These are phyloP conservation scores for Lipomyces sp. DNA, from an alignment of 805 yeast species.

Conservation along the genomic window DNA sequence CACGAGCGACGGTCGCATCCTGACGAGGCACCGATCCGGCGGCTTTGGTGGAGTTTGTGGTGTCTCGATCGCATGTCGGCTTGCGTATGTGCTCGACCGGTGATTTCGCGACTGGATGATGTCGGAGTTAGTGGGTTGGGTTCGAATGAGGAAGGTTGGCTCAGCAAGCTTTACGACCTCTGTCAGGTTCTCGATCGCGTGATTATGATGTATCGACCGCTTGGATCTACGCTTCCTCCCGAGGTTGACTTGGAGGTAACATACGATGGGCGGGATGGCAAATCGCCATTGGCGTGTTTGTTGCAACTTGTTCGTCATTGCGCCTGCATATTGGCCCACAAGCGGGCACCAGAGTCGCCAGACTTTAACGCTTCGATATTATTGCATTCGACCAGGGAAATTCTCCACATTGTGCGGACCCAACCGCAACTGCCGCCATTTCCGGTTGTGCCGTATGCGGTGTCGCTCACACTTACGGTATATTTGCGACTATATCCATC, in stretches of 20 bases:
- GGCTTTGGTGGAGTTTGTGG: conserved; percentile 51
- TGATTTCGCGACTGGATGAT: conserved; percentile 49
- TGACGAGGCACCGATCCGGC: conserved; percentile 43
- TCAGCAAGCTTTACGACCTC: conserved; percentile 45
- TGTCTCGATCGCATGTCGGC: conserved; percentile 50
- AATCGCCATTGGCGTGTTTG: conserved; percentile 41
- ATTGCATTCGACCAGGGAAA: conserved; percentile 42
- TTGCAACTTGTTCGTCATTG: conserved; percentile 43
- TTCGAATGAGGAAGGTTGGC: conserved; percentile 41
- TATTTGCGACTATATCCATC: conserved; percentile 45
- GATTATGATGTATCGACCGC: conserved; percentile 49
- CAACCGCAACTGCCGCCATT: conserved; percentile 42
- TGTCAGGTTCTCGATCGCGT: conserved; percentile 48
- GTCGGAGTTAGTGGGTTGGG: conserved; percentile 46
- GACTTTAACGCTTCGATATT: conserved; percentile 34
- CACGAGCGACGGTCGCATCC: conserved; percentile 47
- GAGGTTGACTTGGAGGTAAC: conserved; percentile 39
- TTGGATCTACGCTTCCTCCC: conserved; percentile 38
- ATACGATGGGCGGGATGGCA: conserved; percentile 40
- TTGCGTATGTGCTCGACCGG: conserved; percentile 49
- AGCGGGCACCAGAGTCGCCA: conserved; percentile 40
- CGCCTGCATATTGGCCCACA: conserved; percentile 45
- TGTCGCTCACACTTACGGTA: conserved; percentile 47
- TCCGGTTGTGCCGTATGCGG: conserved; percentile 46
- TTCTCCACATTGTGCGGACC: conserved; percentile 41